Evolutionary conservation across 306 rosid species (phyloP).

Genomic region (Castanea crenata): DNA sequence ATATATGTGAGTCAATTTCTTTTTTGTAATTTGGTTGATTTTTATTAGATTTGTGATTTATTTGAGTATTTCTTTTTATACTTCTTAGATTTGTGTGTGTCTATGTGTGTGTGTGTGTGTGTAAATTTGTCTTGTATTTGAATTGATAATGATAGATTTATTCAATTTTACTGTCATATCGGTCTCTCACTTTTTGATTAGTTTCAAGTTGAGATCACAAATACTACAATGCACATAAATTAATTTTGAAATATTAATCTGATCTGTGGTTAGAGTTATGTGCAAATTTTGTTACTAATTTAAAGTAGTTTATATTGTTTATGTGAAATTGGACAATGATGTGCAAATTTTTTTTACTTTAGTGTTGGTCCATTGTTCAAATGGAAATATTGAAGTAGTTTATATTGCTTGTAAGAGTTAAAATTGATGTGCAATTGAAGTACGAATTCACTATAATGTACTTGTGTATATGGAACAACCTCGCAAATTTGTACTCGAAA

Average conservation of each 20-base stretch:
- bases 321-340: background rate
- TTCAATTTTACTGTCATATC: background rate
- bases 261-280: background rate
- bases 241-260: background rate
- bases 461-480: no score
- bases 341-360: background rate
- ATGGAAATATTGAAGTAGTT: background rate
- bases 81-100: background rate
- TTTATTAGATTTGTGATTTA: background rate
- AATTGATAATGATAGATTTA: background rate
- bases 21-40: background rate
- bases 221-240: background rate
- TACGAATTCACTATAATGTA: no score
- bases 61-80: background rate
- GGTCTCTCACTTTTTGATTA: background rate
- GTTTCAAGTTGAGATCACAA: background rate
- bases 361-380: background rate
- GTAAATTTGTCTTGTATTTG: background rate
- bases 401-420: background rate
- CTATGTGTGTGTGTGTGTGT: no score
- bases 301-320: background rate
- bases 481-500: no score
- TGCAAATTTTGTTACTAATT: background rate
- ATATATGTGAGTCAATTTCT: conserved; percentile 59
- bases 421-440: background rate